Base-by-base conservation (phyloP, 352 stramenopile genomes). In the Globisporangium perplexum region DNA sequence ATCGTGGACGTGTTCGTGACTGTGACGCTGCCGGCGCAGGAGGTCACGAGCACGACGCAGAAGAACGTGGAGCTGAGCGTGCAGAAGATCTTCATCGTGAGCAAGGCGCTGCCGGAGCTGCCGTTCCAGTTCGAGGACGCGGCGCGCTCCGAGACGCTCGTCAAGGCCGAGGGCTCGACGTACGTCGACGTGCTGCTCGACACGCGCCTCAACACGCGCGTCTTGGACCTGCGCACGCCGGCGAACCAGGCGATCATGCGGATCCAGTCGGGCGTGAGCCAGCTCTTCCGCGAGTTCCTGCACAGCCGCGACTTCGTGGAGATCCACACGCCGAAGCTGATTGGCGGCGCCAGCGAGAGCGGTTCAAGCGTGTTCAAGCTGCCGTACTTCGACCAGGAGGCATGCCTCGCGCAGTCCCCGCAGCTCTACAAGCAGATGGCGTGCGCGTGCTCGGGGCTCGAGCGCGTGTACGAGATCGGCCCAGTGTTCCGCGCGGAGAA, bases 371-470 rank as follows among this genome's bases (percentile, higher is more conserved):
- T 98, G 48, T 99, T 99, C 68, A 99, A 81, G 53, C 81, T 99
- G 36, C 85, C 98, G 69, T 99, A 99, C 76, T 99, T 99, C 74
- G 97, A 97, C 62, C 77, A 98, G 66, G 73, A 93, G 42, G 96
- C 96, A 22, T 99, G 96, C 68, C 75, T 99, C 26, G 97, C 96
- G 50, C 91, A 98, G 74, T 96, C 86, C 59, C 97, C 97, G 35
- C 97, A 99, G 77, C 85, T 99, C 17, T 98, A 99, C 85, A 99
- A 99, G 79, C 97, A 99, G 68, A 99, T 99, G 93, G 88, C 92
- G 35, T 96, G 93, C 46, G 97, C 97, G 23, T 99, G 96, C 68
- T 93, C 95, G 41, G 97, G 96, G 28, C 98, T 99, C 57, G 96
- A 98, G 67, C 88, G 96, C 47, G 97, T 99, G 44, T 99, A 98